A percentile compares a stretch with the other conserved stretches of the same genome.
These are phyloP conservation scores for Fomitopsis pinicola DNA, from an alignment of 1,284 basidiomycete genomes.

Conservation along the genomic window DNA sequence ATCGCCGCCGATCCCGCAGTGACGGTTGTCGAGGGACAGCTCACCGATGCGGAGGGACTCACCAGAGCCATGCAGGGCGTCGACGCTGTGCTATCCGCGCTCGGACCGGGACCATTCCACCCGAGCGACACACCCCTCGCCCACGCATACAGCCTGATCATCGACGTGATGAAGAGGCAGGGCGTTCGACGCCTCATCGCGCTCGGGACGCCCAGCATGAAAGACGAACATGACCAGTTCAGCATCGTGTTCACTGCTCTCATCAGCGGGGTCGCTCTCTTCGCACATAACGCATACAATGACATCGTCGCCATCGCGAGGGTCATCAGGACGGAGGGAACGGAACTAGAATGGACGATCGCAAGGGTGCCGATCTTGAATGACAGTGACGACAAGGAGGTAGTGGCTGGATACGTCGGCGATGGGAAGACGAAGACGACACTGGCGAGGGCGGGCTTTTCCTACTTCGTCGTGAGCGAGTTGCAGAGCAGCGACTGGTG, in stretches of 20 bases:
- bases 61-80: conserved; percentile 49
- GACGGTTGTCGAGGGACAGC: conserved; percentile 47
- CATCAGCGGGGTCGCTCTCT: conserved; percentile 33
- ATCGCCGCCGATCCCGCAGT: conserved; percentile 40
- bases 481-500: conserved; percentile 49
- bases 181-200: conserved; percentile 54
- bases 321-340: conserved; percentile 42
- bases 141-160: conserved; percentile 48
- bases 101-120: conserved; percentile 50
- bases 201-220: conserved; percentile 61
- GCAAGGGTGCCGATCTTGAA: conserved; percentile 59
- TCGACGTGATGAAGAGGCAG: conserved; percentile 49
- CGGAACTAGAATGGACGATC: conserved; percentile 60
- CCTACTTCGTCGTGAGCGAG: conserved; percentile 54
- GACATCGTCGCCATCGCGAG: conserved; percentile 53
- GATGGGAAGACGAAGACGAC: conserved; percentile 47
- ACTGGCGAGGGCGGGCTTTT: conserved; percentile 52
- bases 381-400: conserved; percentile 37
- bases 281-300: conserved; percentile 38
- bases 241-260: conserved; percentile 43
- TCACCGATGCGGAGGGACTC: conserved; percentile 47
- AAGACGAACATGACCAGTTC: conserved; percentile 54
- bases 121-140: conserved; percentile 54
- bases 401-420: conserved; percentile 59
- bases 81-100: conserved; percentile 58